A percentile compares a stretch with the other conserved stretches of the same genome.
Evolutionary conservation across 2,329 filamentous ascomycete genomes (phyloP).

Genomic region (Whalleya microplaca): DNA sequence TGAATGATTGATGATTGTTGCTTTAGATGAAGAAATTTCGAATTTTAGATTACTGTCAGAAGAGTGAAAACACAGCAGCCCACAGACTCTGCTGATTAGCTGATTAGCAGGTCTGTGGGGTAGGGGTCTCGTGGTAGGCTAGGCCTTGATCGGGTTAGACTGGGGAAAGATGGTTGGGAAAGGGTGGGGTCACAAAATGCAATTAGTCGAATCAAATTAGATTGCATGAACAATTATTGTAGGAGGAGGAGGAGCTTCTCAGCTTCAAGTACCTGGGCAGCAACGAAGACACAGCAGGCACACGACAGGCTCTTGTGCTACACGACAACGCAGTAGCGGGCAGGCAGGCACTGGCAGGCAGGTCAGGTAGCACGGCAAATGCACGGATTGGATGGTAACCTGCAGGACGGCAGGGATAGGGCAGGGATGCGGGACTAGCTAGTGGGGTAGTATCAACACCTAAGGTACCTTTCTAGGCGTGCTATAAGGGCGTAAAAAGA

Average conservation of each 20-base stretch:
- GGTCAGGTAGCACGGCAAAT: background rate
- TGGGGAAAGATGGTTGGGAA: constrained; percentile 49
- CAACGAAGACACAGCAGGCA: background rate
- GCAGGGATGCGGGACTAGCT: no score
- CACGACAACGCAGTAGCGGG: no score
- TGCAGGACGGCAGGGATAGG: no score
- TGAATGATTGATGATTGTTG: no score
- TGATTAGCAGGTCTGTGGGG: constrained; percentile 31
- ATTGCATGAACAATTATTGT: constrained; percentile 8
- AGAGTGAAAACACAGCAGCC: constrained; percentile 9
- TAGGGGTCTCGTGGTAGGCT: constrained; percentile 27
- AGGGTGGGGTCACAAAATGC: constrained; percentile 17
- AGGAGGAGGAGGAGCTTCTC: background rate
- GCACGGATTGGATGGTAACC: background rate
- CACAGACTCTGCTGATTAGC: constrained; percentile 24
- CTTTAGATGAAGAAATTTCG: no score
- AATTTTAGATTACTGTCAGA: background rate
- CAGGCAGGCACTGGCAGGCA: no score
- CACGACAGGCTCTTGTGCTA: no score
- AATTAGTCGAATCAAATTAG: constrained; percentile 23
- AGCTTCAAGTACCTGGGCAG: background rate
- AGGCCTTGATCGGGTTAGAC: constrained; percentile 38
- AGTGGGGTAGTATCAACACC: background rate
- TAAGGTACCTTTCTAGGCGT: no score
- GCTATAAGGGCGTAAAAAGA: no score